Evolutionary conservation across 345 rosid genomes (phyloP), one percentile per base, ranked within the genome.

Genomic region (Heritiera littoralis): DNA sequence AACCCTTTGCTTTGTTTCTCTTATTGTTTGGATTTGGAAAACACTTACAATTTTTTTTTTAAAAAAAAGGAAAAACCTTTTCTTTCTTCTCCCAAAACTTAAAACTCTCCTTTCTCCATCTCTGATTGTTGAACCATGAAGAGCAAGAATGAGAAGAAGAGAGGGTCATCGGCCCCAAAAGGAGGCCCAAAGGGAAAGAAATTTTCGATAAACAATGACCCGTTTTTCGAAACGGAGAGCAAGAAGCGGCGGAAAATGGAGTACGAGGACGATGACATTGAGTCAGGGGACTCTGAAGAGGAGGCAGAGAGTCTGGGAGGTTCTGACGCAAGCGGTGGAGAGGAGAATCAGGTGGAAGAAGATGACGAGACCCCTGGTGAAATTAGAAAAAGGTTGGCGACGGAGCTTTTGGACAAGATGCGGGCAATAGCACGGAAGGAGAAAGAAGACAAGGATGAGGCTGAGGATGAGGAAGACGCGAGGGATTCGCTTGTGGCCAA

Each of bases 321-420:
- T 14, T 78, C 79, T 23, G 85, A 79, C 23, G 84, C 70, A n/a
- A 73, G 49, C 23, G 88, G 77, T 18, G 84, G 74, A 9, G 82
- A 43, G 20, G 85, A 66, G 41, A 69, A 20, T 20, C 76, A 77
- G 4, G 85, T 77, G 4, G 85, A 75, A 56, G 90, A 49, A 43
- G 55, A 83, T 59, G 80, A 74, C 59, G 98, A 96, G 89, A 93
- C 98, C 1, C 91, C 88, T 0, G 94, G 81, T 14, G 99, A 97
- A 89, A 91, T 76, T 82, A 83, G 93, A 82, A 88, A 91, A 81
- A 85, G 98, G 70, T 43, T 93, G 12, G 98, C 98, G 2, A 84
- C 82, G 59, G 86, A 78, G 65, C 59, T 83, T 51, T 78, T 97
- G 76, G 88, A 86, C 32, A 85, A 83, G 78, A 60, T 83, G 15